Evolutionary conservation across 2,329 filamentous ascomycete species (phyloP).

Genomic region (Endoconidiophora polonica): DNA sequence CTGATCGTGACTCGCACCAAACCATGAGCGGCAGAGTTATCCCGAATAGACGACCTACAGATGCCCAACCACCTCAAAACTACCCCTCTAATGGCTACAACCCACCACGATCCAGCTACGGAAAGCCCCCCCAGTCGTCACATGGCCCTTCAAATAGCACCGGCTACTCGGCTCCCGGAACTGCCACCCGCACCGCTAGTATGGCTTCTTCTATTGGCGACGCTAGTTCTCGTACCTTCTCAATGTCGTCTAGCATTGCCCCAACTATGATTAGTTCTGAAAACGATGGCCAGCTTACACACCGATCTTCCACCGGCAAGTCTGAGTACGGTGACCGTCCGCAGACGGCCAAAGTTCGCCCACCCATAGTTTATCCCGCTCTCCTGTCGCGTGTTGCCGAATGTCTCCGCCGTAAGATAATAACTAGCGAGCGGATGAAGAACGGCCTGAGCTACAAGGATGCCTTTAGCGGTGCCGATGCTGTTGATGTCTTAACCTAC

Average conservation of each 20-base stretch:
- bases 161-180: slow-evolving; percentile 31
- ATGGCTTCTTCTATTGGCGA: slow-evolving; percentile 38
- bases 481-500: slow-evolving; percentile 85
- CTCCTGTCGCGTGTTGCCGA: slow-evolving; percentile 84
- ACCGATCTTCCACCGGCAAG: slow-evolving; percentile 42
- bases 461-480: slow-evolving; percentile 87
- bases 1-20: slow-evolving; percentile 66
- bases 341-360: slow-evolving; percentile 45
- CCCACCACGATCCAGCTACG: slow-evolving; percentile 19
- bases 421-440: slow-evolving; percentile 76
- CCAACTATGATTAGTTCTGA: slow-evolving; percentile 52
- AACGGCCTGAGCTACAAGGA: slow-evolving; percentile 96
- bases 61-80: slow-evolving; percentile 17
- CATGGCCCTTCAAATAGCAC: slow-evolving; percentile 20
- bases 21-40: slow-evolving; percentile 89
- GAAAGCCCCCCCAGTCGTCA: slow-evolving; percentile 17
- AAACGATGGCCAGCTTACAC: slow-evolving; percentile 33
- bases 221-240: slow-evolving; percentile 54
- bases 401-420: slow-evolving; percentile 79
- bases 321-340: slow-evolving; percentile 37
- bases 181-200: slow-evolving; percentile 42
- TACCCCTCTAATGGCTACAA: slow-evolving; percentile 9
- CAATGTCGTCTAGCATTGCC: slow-evolving; percentile 73
- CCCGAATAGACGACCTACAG: slow-evolving; percentile 45
- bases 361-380: slow-evolving; percentile 85